Evolutionary conservation across 805 yeast species (phyloP), one percentile per base, ranked within the genome.

Genomic region (Starmerella sp.): DNA sequence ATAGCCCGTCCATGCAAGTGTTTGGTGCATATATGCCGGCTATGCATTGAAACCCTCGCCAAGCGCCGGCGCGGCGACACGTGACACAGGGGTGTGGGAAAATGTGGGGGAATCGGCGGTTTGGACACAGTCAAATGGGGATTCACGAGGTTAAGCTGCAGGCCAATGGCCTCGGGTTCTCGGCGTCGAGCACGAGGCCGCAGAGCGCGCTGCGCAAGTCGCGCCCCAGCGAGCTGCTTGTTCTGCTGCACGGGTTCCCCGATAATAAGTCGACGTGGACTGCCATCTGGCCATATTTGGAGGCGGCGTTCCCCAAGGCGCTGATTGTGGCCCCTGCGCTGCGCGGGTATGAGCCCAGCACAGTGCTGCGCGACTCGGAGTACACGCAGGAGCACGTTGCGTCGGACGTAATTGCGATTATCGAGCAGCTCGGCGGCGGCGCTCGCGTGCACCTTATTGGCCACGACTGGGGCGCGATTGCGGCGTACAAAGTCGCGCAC

Each of bases 391-490:
- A 34, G 6, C 56, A 53, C 9, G 34, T 58, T 15, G 65, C 66
- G 17, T 42, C 51, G 35, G 65, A 64, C 37, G 41, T 57, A 10
- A 37, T 50, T 10, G 45, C 41, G 9, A 54, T 57, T 53, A 56
- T 62, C 22, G 58, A 61, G 35, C 51, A 28, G 35, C 36, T 54
- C n/a, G 29, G 52, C 17, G 43, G 15, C 7, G 57, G 57, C 2
- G 55, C 56, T 13, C 64, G 61, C 1, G 61, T 59, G 3, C 64
- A 65, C 52, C 22, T 65, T 2, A 57, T 65, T 8, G 67, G 67
- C 29, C 67, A 65, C 48, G 67, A 65, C 48, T 65, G 67, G 67
- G 67, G 67, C 15, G 65, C 67, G 0, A 34, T 62, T 9, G 59
- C 53, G n/a, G 45, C 61, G 3, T 65, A 57, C 55, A 49, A 56